Evolutionary conservation across 495 filamentous ascomycete genomes (phyloP).

Genomic region (Aspergillus coremiiformis): DNA sequence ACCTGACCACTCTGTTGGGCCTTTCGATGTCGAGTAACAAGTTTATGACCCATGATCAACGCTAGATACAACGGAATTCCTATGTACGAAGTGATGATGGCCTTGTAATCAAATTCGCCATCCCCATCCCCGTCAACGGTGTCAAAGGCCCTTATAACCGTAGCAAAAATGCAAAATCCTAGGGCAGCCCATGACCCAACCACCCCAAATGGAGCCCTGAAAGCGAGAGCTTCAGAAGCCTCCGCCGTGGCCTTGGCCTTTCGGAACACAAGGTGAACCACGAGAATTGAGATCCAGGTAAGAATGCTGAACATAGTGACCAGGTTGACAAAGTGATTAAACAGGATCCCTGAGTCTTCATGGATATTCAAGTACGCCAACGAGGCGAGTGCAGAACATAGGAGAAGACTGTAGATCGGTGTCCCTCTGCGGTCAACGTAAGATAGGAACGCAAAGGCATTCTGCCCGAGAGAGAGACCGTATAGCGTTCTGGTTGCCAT

Average conservation of each 20-base stretch:
- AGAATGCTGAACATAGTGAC: constrained; percentile 67
- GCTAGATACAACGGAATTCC: constrained; percentile 69
- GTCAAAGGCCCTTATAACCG: constrained; percentile 63
- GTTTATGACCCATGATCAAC: constrained; percentile 63
- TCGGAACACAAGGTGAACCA: constrained; percentile 72
- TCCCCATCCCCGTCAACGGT: constrained; percentile 29
- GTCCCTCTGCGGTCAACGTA: constrained; percentile 63
- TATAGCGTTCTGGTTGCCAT: constrained; percentile 68
- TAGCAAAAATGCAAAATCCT: constrained; percentile 59
- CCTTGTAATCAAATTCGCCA: constrained; percentile 49
- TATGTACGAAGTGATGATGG: constrained; percentile 70
- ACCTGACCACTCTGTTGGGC: not conserved
- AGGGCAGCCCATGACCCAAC: constrained; percentile 60
- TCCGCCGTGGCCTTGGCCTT: constrained; percentile 54
- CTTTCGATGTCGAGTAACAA: constrained; percentile 17
- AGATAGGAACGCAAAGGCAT: constrained; percentile 63
- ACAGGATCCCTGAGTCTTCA: constrained; percentile 55
- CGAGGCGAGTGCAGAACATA: constrained; percentile 50
- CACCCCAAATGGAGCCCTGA: constrained; percentile 63
- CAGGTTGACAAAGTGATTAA: constrained; percentile 71
- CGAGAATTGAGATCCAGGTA: constrained; percentile 66
- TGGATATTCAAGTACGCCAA: constrained; percentile 70
- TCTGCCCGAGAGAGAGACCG: constrained; percentile 60
- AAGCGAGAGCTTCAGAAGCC: constrained; percentile 58
- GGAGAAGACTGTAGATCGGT: constrained; percentile 57